These are phyloP conservation scores for Klebsormidium nitens DNA, from an alignment of 139 green algal species.

Conservation along the genomic window DNA sequence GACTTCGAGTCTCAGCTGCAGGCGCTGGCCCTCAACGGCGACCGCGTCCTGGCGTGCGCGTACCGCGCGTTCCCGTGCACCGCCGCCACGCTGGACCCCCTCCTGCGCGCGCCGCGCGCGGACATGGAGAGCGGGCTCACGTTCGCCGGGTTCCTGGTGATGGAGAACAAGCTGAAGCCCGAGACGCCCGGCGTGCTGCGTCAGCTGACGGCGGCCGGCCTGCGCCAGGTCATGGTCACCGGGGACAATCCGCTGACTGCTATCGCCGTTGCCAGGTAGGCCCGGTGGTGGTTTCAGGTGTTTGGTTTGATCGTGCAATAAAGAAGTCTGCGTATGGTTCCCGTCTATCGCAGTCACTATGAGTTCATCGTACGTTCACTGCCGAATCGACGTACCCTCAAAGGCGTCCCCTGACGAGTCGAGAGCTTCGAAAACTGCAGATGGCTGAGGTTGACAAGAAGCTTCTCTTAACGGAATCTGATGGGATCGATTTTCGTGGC, in stretches of 20 bases:
- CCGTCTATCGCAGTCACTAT: no score
- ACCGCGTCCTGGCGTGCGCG: conserved; percentile 14
- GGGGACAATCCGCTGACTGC: conserved; percentile 17
- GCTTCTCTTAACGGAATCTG: no score
- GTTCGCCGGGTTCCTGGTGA: conserved; percentile 7
- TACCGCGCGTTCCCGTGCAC: conserved; percentile 1
- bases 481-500: no score
- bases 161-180: conserved; percentile 25
- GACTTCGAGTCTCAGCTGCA: conserved; percentile 20
- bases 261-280: conserved; percentile 17
- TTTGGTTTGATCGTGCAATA: no score
- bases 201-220: not conserved
- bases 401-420: no score
- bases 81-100: not conserved
- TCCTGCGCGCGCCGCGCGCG: not conserved
- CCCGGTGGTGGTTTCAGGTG: no score
- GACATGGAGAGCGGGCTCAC: conserved; percentile 9
- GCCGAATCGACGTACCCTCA: no score
- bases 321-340: no score
- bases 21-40: conserved; percentile 13
- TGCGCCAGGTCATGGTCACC: conserved; percentile 20
- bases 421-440: no score
- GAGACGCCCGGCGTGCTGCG: not conserved
- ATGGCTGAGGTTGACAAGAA: no score
- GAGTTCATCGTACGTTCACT: no score